phyloP scores from a whole-genome alignment of 1,139 yeast species.

The Candida sp. region DNA sequence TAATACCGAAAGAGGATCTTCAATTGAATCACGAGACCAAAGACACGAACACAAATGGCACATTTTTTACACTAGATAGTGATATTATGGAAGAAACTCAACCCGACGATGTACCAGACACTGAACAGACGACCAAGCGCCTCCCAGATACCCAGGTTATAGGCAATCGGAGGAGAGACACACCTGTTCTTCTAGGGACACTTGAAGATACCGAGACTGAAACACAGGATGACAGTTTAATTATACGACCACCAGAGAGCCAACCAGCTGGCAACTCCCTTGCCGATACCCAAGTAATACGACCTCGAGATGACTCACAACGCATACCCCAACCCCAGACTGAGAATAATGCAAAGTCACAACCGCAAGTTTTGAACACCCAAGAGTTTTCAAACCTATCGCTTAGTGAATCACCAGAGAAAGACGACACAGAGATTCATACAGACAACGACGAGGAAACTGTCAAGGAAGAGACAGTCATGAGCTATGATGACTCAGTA shows the following conservation, averaged over 20 bases:
- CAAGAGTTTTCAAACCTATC: constrained; percentile 18
- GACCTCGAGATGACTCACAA: neutral
- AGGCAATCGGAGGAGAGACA: neutral
- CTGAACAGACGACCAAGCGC: constrained; percentile 4
- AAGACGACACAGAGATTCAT: constrained; percentile 10
- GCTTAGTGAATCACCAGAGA: neutral
- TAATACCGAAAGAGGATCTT: neutral
- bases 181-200: neutral
- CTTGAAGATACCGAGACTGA: neutral
- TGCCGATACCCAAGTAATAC: constrained; percentile 2
- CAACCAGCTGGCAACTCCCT: neutral
- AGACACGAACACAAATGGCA: constrained; percentile 2
- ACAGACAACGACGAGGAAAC: constrained; percentile 12
- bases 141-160: constrained; percentile 12
- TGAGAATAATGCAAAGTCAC: constrained; percentile 10
- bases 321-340: neutral
- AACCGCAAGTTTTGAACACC: constrained; percentile 22
- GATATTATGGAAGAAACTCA: neutral
- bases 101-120: neutral
- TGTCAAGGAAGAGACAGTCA: constrained; percentile 14
- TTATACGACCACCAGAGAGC: neutral
- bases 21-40: neutral
- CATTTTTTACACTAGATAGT: neutral
- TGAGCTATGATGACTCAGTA: constrained; percentile 18
- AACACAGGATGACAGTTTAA: neutral